phyloP scores from a whole-genome alignment of 148 eudicot genomes.

The Rhododendron ferrugineum region DNA sequence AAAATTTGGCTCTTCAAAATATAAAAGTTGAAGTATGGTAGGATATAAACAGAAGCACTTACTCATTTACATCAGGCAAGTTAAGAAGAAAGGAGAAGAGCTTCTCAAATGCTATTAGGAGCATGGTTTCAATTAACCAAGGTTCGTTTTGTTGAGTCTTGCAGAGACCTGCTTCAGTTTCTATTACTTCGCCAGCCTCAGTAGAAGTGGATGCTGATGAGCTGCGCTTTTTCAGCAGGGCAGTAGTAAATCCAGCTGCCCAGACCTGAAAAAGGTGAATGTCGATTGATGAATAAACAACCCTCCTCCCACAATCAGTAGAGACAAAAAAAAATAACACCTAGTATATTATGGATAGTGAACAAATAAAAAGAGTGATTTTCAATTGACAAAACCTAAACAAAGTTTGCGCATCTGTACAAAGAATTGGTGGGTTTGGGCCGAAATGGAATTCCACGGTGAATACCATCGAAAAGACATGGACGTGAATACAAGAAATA shows the following conservation, averaged over 20 bases:
- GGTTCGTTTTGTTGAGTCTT: slow-evolving; percentile 41
- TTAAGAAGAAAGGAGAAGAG: slow-evolving; percentile 57
- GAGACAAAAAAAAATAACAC: not conserved
- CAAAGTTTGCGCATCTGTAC: not conserved
- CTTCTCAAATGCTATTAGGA: slow-evolving; percentile 59
- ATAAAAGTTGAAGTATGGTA: not conserved
- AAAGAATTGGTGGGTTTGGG: not conserved
- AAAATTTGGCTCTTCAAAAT: slow-evolving; percentile 1
- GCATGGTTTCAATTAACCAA: slow-evolving; percentile 35
- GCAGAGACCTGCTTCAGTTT: slow-evolving; percentile 12
- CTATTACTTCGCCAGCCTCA: slow-evolving; percentile 29
- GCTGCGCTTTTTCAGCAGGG: slow-evolving; percentile 75
- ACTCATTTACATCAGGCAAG: slow-evolving; percentile 63
- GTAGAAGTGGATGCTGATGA: slow-evolving; percentile 34
- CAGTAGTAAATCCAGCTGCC: slow-evolving; percentile 95
- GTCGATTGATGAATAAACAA: not conserved
- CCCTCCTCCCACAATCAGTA: not conserved
- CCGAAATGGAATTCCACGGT: not conserved
- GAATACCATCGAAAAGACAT: not conserved
- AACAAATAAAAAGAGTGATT: not conserved
- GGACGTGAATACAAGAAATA: not conserved
- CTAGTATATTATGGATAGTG: not conserved
- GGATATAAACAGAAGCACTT: slow-evolving; percentile 24
- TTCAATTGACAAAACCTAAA: not conserved
- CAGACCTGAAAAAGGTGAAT: slow-evolving; percentile 50